A percentile compares a stretch with the other conserved stretches of the same genome.
Evolutionary conservation across 2,329 filamentous ascomycete species (phyloP).

Genomic region (Balansia obtecta): DNA sequence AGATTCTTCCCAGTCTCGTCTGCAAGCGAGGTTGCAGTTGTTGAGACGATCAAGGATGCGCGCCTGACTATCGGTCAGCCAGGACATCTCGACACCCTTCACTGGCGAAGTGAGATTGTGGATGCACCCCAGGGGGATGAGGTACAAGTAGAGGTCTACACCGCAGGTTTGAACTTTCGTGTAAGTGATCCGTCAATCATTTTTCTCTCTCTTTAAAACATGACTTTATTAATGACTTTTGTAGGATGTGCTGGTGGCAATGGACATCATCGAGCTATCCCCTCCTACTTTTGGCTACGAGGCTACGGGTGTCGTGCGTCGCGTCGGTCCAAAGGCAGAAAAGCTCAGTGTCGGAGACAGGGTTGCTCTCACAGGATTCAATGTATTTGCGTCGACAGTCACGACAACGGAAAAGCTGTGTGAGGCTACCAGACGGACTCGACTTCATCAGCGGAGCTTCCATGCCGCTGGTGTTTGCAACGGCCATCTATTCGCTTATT

Average conservation of each 20-base stretch:
- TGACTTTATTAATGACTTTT: no score
- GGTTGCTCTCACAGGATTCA: conserved; percentile 12
- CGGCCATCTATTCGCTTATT: conserved; percentile 14
- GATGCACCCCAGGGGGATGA: background rate
- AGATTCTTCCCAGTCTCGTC: no score
- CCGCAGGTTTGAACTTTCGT: conserved; percentile 2
- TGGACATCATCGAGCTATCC: conserved; percentile 1
- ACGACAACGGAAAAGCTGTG: background rate
- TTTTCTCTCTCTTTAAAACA: no score
- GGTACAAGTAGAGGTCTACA: conserved; percentile 1
- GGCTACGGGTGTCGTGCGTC: conserved; percentile 13
- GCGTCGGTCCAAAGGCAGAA: conserved; percentile 7
- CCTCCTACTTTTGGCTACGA: conserved; percentile 16
- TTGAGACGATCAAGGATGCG: no score
- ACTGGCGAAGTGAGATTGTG: background rate
- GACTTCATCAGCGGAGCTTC: conserved; percentile 21
- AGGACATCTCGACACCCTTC: background rate
- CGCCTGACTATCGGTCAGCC: background rate
- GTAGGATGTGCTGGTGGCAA: conserved; percentile 9
- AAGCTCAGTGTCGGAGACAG: conserved; percentile 20
- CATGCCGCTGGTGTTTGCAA: conserved; percentile 20
- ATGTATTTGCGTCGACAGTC: background rate
- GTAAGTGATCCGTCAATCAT: no score
- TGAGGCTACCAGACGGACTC: conserved; percentile 9
- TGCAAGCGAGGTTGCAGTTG: no score